phyloP scores from a whole-genome alignment of 441 rosid species.

The Adansonia grandidieri region DNA sequence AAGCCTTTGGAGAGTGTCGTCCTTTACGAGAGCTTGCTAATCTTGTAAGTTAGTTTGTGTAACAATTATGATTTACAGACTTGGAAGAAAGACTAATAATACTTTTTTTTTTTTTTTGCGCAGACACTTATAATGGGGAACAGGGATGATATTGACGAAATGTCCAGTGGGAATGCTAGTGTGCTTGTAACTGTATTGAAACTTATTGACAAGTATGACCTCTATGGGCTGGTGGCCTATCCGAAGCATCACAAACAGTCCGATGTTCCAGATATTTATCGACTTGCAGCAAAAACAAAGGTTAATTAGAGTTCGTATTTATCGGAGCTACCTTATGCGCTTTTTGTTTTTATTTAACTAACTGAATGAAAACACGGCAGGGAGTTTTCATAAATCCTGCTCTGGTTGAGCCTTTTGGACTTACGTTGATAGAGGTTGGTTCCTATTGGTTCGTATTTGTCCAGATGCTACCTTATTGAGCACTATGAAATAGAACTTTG shows the following conservation, averaged over 20 bases:
- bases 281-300: slow-evolving; percentile 92
- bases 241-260: slow-evolving; percentile 97
- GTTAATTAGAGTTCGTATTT: slow-evolving; percentile 35
- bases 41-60: slow-evolving; percentile 55
- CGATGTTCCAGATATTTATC: slow-evolving; percentile 94
- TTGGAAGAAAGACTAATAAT: neutral
- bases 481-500: slow-evolving; percentile 17
- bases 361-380: slow-evolving; percentile 39
- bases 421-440: slow-evolving; percentile 88
- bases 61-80: slow-evolving; percentile 5
- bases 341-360: slow-evolving; percentile 20
- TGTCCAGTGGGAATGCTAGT: slow-evolving; percentile 80
- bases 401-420: slow-evolving; percentile 96
- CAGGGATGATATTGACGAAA: slow-evolving; percentile 86
- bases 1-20: slow-evolving; percentile 95
- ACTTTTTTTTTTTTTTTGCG: slow-evolving; percentile 21
- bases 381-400: slow-evolving; percentile 99
- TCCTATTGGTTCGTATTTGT: neutral
- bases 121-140: slow-evolving; percentile 98
- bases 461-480: slow-evolving; percentile 13
- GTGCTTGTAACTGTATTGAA: slow-evolving; percentile 87
- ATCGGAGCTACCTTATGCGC: slow-evolving; percentile 15
- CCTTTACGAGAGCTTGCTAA: slow-evolving; percentile 93
- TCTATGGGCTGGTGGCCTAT: slow-evolving; percentile 89
- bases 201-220: slow-evolving; percentile 89